A percentile compares a stretch with the other conserved stretches of the same genome.
Conservation (phyloP, 2,329 filamentous ascomycete genomes). For the Lasiodiplodia hormozganensis region DNA sequence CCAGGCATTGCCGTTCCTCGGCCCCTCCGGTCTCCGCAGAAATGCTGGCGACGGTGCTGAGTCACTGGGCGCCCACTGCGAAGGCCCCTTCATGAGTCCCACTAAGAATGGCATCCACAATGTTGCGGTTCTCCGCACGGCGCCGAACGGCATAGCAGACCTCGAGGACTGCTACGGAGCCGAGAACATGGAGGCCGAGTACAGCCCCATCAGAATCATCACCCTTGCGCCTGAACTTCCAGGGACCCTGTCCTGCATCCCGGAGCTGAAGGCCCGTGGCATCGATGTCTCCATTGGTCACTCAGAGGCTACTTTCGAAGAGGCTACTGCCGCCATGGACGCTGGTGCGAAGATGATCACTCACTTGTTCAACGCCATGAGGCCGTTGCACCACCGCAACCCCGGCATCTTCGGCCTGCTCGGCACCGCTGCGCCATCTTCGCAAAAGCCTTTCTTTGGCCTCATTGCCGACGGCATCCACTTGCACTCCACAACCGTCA, state of each 20-base stretch:
- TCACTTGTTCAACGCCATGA: slow-evolving; percentile 94
- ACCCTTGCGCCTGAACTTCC: slow-evolving; percentile 82
- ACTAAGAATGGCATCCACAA: slow-evolving; percentile 89
- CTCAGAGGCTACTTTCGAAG: slow-evolving; percentile 85
- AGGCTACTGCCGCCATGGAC: slow-evolving; percentile 74
- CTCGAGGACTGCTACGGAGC: slow-evolving; percentile 75
- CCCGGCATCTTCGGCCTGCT: slow-evolving; percentile 89
- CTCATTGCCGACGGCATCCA: slow-evolving; percentile 92
- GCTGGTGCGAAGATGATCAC: slow-evolving; percentile 88
- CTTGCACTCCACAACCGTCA: slow-evolving; percentile 84
- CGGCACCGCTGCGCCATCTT: slow-evolving; percentile 53
- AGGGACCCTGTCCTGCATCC: slow-evolving; percentile 74
- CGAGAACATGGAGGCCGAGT: slow-evolving; percentile 64
- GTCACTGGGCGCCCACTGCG: slow-evolving; percentile 87
- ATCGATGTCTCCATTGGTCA: slow-evolving; percentile 86
- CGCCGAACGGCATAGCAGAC: slow-evolving; percentile 66
- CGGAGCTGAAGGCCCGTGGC: slow-evolving; percentile 66
- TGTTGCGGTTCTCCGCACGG: slow-evolving; percentile 71
- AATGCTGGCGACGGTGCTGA: slow-evolving; percentile 75
- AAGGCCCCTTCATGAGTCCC: slow-evolving; percentile 86
- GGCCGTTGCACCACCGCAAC: slow-evolving; percentile 87
- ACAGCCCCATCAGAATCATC: slow-evolving; percentile 72
- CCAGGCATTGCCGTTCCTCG: slow-evolving; percentile 77
- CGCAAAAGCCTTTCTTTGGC: slow-evolving; percentile 76
- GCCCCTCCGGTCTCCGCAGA: slow-evolving; percentile 69